These are phyloP conservation scores for Takashimella koratensis DNA, from an alignment of 1,284 basidiomycete genomes.

Conservation along the genomic window DNA sequence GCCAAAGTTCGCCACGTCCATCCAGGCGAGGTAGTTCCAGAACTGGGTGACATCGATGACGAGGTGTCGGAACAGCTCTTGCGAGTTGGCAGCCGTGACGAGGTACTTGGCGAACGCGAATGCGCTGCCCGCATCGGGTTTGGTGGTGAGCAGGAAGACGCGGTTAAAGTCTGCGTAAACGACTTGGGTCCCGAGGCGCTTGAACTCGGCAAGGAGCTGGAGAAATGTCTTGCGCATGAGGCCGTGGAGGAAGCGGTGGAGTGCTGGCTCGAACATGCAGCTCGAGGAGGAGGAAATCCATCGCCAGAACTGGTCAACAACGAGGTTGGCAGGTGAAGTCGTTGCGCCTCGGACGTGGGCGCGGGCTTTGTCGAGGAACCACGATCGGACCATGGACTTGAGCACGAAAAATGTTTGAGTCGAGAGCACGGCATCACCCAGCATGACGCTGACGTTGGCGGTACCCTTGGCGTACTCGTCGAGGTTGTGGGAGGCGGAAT, in stretches of 20 bases:
- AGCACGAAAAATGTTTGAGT: conserved; percentile 81
- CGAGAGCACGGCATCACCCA: conserved; percentile 92
- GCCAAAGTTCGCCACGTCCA: conserved; percentile 92
- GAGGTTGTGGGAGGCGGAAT: conserved; percentile 83
- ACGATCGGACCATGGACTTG: conserved; percentile 82
- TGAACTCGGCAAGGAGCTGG: conserved; percentile 95
- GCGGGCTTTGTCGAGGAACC: conserved; percentile 80
- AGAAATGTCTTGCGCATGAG: conserved; percentile 98
- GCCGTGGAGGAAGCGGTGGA: conserved; percentile 90
- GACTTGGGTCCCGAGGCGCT: conserved; percentile 86
- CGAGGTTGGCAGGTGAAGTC: conserved; percentile 51
- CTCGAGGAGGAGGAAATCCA: conserved; percentile 87
- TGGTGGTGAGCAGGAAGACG: conserved; percentile 87
- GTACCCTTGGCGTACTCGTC: conserved; percentile 80
- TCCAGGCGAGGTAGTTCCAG: conserved; percentile 93
- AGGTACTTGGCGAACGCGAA: conserved; percentile 95
- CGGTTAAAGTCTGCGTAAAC: conserved; percentile 93
- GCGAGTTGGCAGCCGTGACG: conserved; percentile 83
- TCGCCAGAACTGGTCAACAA: conserved; percentile 90
- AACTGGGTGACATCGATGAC: conserved; percentile 82
- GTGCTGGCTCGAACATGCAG: conserved; percentile 85
- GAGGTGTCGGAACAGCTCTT: conserved; percentile 94
- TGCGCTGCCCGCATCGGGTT: conserved; percentile 87
- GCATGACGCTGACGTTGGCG: conserved; percentile 67
- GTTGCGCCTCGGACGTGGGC: conserved; percentile 50